phyloP scores from a whole-genome alignment of 352 stramenopile species.

The Globisporangium sylvaticum region DNA sequence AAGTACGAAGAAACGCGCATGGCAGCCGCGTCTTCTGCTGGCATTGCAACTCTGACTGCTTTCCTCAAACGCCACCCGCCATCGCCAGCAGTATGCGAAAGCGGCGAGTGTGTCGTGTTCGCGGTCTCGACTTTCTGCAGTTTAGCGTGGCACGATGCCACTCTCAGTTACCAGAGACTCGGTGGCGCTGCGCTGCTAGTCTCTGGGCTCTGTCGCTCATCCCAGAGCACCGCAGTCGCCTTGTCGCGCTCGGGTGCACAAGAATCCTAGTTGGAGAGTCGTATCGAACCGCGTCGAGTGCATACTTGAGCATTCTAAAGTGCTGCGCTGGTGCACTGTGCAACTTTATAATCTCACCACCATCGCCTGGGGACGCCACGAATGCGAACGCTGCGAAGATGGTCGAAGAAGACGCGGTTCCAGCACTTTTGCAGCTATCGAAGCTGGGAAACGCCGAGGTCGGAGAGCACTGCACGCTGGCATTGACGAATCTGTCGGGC shows the following conservation, averaged over 20 bases:
- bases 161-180: constrained; percentile 44
- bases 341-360: constrained; percentile 45
- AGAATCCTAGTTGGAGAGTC: constrained; percentile 45
- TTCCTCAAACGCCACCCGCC: constrained; percentile 29
- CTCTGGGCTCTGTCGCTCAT: constrained; percentile 53
- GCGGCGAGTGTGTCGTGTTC: constrained; percentile 30
- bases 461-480: constrained; percentile 63
- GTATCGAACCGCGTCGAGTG: constrained; percentile 18
- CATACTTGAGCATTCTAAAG: constrained; percentile 34
- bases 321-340: constrained; percentile 59
- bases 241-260: constrained; percentile 51
- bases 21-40: constrained; percentile 30
- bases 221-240: constrained; percentile 28
- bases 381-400: constrained; percentile 46
- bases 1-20: constrained; percentile 42
- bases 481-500: constrained; percentile 65
- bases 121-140: constrained; percentile 47
- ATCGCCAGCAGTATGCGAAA: constrained; percentile 20
- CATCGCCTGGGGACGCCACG: constrained; percentile 9
- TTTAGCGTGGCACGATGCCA: constrained; percentile 61
- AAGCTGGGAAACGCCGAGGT: constrained; percentile 58
- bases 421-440: constrained; percentile 58
- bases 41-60: constrained; percentile 30
- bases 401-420: constrained; percentile 58
- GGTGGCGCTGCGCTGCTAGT: constrained; percentile 57